These are phyloP conservation scores for Brettanomyces anomalus DNA, from an alignment of 805 yeast genomes.

Conservation along the genomic window DNA sequence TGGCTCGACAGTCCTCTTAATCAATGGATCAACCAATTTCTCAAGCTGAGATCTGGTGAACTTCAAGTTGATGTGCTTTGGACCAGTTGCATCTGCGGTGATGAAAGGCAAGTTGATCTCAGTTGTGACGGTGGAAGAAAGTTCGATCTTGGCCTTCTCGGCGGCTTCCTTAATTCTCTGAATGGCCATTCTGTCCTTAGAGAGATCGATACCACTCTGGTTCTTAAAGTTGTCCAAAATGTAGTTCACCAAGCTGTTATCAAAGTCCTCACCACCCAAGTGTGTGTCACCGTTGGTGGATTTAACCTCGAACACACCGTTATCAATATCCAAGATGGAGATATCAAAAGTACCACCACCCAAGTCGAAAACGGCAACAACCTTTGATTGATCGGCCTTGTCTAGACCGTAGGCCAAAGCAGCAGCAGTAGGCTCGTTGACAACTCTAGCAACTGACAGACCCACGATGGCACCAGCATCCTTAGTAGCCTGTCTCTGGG, in stretches of 20 bases:
- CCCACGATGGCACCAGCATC: conserved; percentile 98
- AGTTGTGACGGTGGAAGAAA: conserved; percentile 56
- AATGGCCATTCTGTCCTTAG: conserved; percentile 45
- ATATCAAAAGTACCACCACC: conserved; percentile 99
- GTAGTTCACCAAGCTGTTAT: conserved; percentile 75
- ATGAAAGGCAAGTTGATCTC: conserved; percentile 65
- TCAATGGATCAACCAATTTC: conserved; percentile 53
- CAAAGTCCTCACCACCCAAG: conserved; percentile 90
- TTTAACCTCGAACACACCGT: conserved; percentile 96
- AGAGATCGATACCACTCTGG: conserved; percentile 46
- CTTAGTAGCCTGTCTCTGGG: conserved; percentile 90
- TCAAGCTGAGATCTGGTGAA: conserved; percentile 65
- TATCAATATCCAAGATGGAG: conserved; percentile 91
- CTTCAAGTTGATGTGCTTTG: conserved; percentile 49
- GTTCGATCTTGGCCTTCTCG: conserved; percentile 66
- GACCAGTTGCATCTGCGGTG: conserved; percentile 36
- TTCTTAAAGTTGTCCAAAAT: conserved; percentile 49
- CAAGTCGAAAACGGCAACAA: conserved; percentile 90
- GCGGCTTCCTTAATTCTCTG: conserved; percentile 77
- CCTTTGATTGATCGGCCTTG: conserved; percentile 41
- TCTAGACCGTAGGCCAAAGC: conserved; percentile 94
- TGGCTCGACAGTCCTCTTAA: conserved; percentile 61
- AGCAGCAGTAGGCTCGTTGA: conserved; percentile 89
- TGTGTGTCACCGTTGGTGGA: conserved; percentile 96
- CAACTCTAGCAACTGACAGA: conserved; percentile 80